Evolutionary conservation across 2,329 filamentous ascomycete species (phyloP).

Genomic region (Zymoseptoria ardabiliae): DNA sequence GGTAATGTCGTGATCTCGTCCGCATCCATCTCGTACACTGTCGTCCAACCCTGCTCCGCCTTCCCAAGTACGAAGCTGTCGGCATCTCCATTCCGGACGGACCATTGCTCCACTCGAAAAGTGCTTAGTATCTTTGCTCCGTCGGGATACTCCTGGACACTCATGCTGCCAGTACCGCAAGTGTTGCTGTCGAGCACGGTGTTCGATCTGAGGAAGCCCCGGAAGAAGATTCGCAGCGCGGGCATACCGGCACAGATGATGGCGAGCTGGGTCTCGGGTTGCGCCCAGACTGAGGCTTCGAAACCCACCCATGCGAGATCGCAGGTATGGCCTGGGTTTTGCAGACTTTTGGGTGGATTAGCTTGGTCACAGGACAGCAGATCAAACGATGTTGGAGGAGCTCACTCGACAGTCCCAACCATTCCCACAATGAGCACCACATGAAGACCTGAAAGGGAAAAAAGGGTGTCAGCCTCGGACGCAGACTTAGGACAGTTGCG

Average conservation of each 20-base stretch:
- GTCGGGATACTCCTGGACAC: neutral
- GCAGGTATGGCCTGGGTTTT: slow-evolving; percentile 1
- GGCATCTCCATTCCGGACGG: neutral
- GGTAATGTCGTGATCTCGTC: neutral
- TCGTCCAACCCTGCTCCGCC: neutral
- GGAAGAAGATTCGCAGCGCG: slow-evolving; percentile 29
- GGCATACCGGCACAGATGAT: slow-evolving; percentile 38
- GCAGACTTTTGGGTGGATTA: neutral
- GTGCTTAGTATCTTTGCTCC: neutral
- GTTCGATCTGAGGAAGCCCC: slow-evolving; percentile 1
- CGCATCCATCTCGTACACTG: neutral
- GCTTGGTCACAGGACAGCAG: neutral
- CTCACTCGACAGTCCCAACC: slow-evolving; percentile 30
- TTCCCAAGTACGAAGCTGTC: neutral
- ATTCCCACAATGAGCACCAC: slow-evolving; percentile 27
- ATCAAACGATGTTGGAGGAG: neutral
- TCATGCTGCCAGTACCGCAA: neutral
- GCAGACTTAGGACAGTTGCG: slow-evolving; percentile 25
- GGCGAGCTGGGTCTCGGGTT: slow-evolving; percentile 35
- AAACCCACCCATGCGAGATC: slow-evolving; percentile 17
- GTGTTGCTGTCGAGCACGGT: neutral
- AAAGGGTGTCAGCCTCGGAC: too few relatives aligned
- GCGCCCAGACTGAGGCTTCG: slow-evolving; percentile 35
- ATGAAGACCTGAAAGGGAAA: too few relatives aligned
- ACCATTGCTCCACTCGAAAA: neutral